phyloP scores from a whole-genome alignment of 495 filamentous ascomycete species.

The Pseudevernia furfuracea region DNA sequence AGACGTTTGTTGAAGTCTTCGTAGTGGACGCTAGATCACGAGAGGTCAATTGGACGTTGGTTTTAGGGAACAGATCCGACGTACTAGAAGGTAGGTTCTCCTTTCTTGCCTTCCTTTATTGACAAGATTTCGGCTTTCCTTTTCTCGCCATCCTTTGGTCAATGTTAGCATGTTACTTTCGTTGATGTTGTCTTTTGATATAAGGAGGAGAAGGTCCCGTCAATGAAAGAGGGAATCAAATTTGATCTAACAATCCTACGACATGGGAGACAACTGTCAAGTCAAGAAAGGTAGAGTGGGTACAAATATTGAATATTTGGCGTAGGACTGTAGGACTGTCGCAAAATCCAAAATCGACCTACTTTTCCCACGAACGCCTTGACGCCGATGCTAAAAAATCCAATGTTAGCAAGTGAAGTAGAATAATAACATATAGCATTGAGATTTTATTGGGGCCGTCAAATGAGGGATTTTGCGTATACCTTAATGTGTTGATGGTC shows the following conservation, averaged over 20 bases:
- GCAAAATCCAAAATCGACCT: constrained; percentile 18
- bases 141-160: constrained; percentile 63
- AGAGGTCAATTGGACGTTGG: constrained; percentile 21
- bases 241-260: constrained; percentile 23
- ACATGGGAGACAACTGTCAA: neutral
- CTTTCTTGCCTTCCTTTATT: constrained; percentile 68
- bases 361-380: constrained; percentile 69
- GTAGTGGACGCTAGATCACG: constrained; percentile 68
- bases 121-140: constrained; percentile 90
- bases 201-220: constrained; percentile 12
- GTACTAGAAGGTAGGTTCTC: constrained; percentile 76
- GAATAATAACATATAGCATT: constrained; percentile 6
- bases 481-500: constrained; percentile 70
- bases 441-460: constrained; percentile 26
- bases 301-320: no score
- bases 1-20: constrained; percentile 99
- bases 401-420: constrained; percentile 27
- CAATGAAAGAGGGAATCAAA: no score
- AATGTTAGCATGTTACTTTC: constrained; percentile 14
- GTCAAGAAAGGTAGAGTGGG: no score
- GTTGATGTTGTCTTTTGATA: neutral
- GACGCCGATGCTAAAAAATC: constrained; percentile 54
- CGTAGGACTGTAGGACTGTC: neutral
- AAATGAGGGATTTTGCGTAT: neutral
- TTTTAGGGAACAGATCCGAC: neutral